These are phyloP conservation scores for Fusarium chaquense DNA, from an alignment of 2,329 filamentous ascomycete species.

Conservation along the genomic window DNA sequence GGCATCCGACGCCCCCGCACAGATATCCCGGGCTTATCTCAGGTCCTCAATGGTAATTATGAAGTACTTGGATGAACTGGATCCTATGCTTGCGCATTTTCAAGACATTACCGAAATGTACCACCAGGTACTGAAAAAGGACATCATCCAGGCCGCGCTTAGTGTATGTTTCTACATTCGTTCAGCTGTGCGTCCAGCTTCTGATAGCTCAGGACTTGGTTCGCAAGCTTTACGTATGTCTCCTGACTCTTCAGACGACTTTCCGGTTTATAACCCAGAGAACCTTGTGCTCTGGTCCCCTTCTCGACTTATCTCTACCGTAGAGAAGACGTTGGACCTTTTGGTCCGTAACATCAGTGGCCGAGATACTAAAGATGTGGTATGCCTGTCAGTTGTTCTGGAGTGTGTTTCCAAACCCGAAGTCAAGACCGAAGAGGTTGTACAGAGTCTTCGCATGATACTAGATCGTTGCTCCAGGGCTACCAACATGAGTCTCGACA, in stretches of 20 bases:
- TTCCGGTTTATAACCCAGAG: conserved; percentile 51
- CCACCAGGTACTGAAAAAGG: conserved; percentile 64
- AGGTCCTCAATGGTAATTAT: conserved; percentile 68
- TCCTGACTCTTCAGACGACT: conserved; percentile 53
- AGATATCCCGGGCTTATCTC: conserved; percentile 65
- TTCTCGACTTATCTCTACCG: conserved; percentile 56
- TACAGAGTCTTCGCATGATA: conserved; percentile 56
- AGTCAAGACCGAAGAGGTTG: conserved; percentile 57
- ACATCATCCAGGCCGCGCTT: conserved; percentile 67
- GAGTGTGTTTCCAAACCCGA: conserved; percentile 59
- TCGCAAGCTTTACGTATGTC: conserved; percentile 52
- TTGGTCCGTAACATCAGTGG: conserved; percentile 61
- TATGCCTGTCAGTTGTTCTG: conserved; percentile 62
- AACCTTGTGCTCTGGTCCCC: conserved; percentile 58
- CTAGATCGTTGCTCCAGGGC: conserved; percentile 60
- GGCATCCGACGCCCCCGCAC: conserved; percentile 61
- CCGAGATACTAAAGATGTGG: conserved; percentile 64
- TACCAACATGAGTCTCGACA: conserved; percentile 58
- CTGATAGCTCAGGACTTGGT: conserved; percentile 48
- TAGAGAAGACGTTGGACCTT: conserved; percentile 61
- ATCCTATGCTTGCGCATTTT: conserved; percentile 61
- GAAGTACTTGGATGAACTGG: conserved; percentile 66
- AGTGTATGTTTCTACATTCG: conserved; percentile 68
- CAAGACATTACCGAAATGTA: conserved; percentile 64
- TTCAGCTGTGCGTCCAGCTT: conserved; percentile 47